Evolutionary conservation across 768 basidiomycete species (phyloP).

Genomic region (Podaxis sp.): DNA sequence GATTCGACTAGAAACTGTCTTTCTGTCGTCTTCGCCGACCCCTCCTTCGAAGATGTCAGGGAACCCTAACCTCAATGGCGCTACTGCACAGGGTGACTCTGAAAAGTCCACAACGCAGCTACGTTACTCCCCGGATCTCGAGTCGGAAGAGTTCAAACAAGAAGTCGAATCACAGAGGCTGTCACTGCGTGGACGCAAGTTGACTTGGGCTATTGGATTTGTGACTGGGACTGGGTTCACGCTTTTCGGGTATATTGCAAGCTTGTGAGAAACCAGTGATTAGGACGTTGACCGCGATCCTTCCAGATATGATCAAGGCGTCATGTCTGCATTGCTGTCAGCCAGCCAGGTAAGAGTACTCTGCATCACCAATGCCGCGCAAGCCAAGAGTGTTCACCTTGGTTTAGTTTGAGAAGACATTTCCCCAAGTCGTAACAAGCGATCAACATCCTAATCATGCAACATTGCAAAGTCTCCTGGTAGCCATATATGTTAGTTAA

Average conservation of each 20-base stretch:
- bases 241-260: slow-evolving; percentile 48
- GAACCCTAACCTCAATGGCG: background rate
- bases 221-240: slow-evolving; percentile 61
- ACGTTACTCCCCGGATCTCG: slow-evolving; percentile 12
- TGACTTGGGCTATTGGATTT: slow-evolving; percentile 51
- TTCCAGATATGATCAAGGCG: slow-evolving; percentile 63
- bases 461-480: slow-evolving; percentile 56
- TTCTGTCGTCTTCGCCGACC: background rate
- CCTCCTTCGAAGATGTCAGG: background rate
- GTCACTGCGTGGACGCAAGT: slow-evolving; percentile 36
- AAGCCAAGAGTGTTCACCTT: background rate
- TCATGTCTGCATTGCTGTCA: slow-evolving; percentile 65
- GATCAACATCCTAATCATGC: slow-evolving; percentile 43
- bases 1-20: background rate
- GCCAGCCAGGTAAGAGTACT: slow-evolving; percentile 40
- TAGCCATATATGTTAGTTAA: slow-evolving; percentile 52
- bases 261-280: background rate
- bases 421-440: slow-evolving; percentile 49
- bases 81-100: background rate
- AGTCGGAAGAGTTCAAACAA: slow-evolving; percentile 28
- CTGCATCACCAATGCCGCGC: background rate
- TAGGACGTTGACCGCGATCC: background rate
- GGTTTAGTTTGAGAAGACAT: slow-evolving; percentile 51
- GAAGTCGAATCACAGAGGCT: slow-evolving; percentile 32
- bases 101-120: slow-evolving; percentile 7